Conservation (phyloP, 306 rosid species). For the Benincasa hispida region DNA sequence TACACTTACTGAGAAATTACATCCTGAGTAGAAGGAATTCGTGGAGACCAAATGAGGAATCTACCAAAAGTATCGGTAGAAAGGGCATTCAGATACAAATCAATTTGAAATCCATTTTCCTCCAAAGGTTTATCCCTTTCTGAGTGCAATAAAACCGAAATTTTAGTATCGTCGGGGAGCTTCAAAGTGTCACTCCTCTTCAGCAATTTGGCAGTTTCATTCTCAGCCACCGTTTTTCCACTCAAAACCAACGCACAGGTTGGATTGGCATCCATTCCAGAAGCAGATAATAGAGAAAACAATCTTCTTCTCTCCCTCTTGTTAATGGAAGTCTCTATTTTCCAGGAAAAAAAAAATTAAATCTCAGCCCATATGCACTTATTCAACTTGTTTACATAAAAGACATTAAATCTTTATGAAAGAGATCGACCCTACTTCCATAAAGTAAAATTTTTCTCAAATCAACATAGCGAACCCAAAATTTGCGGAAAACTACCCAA, state of each 20-base stretch:
- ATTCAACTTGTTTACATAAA: not conserved
- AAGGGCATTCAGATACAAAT: conserved; percentile 51
- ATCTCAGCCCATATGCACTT: not conserved
- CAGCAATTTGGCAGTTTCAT: conserved; percentile 39
- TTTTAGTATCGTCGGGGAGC: conserved; percentile 31
- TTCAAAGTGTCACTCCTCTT: conserved; percentile 38
- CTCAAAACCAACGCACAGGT: conserved; percentile 32
- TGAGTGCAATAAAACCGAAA: conserved; percentile 35
- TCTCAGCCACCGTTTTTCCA: conserved; percentile 57
- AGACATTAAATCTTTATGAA: not conserved
- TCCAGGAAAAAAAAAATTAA: not conserved
- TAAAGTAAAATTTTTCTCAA: not conserved
- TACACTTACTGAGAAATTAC: conserved; percentile 58
- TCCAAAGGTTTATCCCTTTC: conserved; percentile 27
- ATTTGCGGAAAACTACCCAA: not conserved
- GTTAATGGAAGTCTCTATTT: not conserved
- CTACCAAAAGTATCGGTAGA: conserved; percentile 63
- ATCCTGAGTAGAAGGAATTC: conserved; percentile 75
- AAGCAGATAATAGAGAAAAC: not conserved
- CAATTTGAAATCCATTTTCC: conserved; percentile 32
- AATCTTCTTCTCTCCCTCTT: not conserved
- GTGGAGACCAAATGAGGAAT: conserved; percentile 72
- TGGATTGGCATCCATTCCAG: conserved; percentile 34
- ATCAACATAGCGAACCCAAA: not conserved
- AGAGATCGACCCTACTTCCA: not conserved